Conservation (phyloP, 768 basidiomycete genomes). For the Pleurotus citrinopileatus region DNA sequence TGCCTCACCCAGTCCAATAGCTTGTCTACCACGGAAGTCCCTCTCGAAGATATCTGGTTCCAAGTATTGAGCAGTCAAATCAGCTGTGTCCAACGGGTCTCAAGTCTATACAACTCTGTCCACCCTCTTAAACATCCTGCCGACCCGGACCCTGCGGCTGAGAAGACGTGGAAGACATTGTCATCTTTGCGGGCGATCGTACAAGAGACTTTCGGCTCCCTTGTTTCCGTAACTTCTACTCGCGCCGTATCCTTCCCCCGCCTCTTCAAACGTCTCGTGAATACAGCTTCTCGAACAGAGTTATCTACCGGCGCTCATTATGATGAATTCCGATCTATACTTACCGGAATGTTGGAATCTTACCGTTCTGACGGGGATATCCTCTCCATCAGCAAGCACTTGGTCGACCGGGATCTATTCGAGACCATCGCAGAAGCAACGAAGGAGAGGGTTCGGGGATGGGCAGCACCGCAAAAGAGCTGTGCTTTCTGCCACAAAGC, state of each 20-base stretch:
- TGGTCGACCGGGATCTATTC: slow-evolving; percentile 82
- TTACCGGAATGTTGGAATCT: slow-evolving; percentile 94
- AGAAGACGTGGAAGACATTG: slow-evolving; percentile 33
- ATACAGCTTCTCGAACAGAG: slow-evolving; percentile 52
- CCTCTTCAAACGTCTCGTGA: slow-evolving; percentile 89
- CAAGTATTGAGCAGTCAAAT: slow-evolving; percentile 81
- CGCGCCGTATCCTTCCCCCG: slow-evolving; percentile 85
- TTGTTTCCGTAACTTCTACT: slow-evolving; percentile 82
- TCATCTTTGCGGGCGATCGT: slow-evolving; percentile 67
- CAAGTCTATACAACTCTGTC: slow-evolving; percentile 33
- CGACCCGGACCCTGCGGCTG: slow-evolving; percentile 13
- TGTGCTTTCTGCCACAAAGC: slow-evolving; percentile 56
- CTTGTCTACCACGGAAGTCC: slow-evolving; percentile 34
- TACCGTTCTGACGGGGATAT: slow-evolving; percentile 92
- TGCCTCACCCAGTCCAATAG: slow-evolving; percentile 66
- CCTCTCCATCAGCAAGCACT: slow-evolving; percentile 76
- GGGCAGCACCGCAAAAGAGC: slow-evolving; percentile 46
- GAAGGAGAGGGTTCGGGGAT: slow-evolving; percentile 58
- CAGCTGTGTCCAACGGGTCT: slow-evolving; percentile 69
- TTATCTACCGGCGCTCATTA: slow-evolving; percentile 67
- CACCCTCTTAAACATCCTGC: slow-evolving; percentile 1
- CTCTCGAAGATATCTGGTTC: slow-evolving; percentile 88
- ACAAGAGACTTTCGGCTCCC: slow-evolving; percentile 77
- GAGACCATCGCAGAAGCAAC: slow-evolving; percentile 61
- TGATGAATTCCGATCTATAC: slow-evolving; percentile 86